Evolutionary conservation across 805 yeast species (phyloP).

Genomic region (Kodamaea nitidulidarum): DNA sequence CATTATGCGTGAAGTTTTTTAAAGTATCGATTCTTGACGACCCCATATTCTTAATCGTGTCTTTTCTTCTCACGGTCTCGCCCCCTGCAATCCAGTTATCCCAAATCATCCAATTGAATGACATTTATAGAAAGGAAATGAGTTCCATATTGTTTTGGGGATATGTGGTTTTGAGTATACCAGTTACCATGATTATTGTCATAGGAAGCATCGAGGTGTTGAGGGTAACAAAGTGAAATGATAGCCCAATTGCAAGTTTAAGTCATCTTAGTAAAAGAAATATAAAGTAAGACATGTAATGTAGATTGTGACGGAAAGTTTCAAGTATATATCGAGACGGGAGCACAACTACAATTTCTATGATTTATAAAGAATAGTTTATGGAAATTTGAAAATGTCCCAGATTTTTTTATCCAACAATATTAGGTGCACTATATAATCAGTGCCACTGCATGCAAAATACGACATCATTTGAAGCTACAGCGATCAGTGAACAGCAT

Average conservation of each 20-base stretch:
- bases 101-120: conserved; percentile 75
- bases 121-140: conserved; percentile 76
- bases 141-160: conserved; percentile 82
- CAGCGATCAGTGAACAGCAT: too few relatives aligned
- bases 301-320: too few relatives aligned
- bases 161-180: conserved; percentile 68
- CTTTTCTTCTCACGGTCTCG: conserved; percentile 68
- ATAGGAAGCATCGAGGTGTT: conserved; percentile 61
- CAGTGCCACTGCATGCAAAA: background rate
- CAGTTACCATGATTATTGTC: conserved; percentile 70
- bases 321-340: too few relatives aligned
- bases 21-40: conserved; percentile 70
- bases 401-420: too few relatives aligned
- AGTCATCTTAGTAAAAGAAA: too few relatives aligned
- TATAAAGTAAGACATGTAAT: too few relatives aligned
- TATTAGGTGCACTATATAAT: too few relatives aligned
- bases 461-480: too few relatives aligned
- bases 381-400: too few relatives aligned
- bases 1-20: conserved; percentile 58
- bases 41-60: conserved; percentile 74
- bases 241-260: too few relatives aligned
- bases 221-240: conserved; percentile 43
- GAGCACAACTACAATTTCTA: too few relatives aligned
- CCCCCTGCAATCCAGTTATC: conserved; percentile 85
- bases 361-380: too few relatives aligned